Evolutionary conservation across 768 basidiomycete genomes (phyloP).

Genomic region (Cystoderma amianthinum): DNA sequence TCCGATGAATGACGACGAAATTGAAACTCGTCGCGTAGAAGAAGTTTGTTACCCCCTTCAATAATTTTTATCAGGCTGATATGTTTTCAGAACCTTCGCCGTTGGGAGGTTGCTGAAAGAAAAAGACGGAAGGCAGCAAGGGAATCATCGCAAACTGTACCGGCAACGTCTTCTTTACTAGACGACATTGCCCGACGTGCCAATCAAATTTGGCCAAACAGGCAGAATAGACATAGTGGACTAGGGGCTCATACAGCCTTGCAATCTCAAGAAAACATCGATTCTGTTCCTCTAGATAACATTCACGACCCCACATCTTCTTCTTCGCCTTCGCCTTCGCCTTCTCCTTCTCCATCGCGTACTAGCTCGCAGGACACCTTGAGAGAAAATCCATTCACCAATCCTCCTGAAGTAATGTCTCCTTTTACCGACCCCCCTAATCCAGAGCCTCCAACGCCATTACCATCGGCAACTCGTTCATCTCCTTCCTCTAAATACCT

Average conservation of each 20-base stretch:
- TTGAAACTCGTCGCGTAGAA: slow-evolving; percentile 62
- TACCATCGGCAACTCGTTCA: neutral
- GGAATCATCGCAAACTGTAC: slow-evolving; percentile 31
- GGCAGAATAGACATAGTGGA: slow-evolving; percentile 24
- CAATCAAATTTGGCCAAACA: slow-evolving; percentile 46
- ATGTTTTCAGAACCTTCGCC: slow-evolving; percentile 52
- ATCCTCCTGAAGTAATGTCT: slow-evolving; percentile 36
- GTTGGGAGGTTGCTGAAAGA: slow-evolving; percentile 75
- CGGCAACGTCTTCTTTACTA: slow-evolving; percentile 38
- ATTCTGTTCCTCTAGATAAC: slow-evolving; percentile 48
- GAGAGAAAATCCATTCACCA: slow-evolving; percentile 40
- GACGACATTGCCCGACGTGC: slow-evolving; percentile 53
- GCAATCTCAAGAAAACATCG: slow-evolving; percentile 44
- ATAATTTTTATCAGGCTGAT: slow-evolving; percentile 5
- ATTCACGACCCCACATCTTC: no score
- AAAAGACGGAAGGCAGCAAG: slow-evolving; percentile 69
- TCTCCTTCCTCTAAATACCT: slow-evolving; percentile 1
- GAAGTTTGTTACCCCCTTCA: slow-evolving; percentile 34
- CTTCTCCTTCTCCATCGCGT: slow-evolving; percentile 31
- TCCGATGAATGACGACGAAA: slow-evolving; percentile 57
- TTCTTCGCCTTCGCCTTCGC: slow-evolving; percentile 28
- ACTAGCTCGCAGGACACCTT: slow-evolving; percentile 17
- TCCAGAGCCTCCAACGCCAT: neutral
- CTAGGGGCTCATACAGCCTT: slow-evolving; percentile 38
- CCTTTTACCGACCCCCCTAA: slow-evolving; percentile 35